Conservation (phyloP, 2,329 filamentous ascomycete genomes). For the Fusarium keratoplasticum region DNA sequence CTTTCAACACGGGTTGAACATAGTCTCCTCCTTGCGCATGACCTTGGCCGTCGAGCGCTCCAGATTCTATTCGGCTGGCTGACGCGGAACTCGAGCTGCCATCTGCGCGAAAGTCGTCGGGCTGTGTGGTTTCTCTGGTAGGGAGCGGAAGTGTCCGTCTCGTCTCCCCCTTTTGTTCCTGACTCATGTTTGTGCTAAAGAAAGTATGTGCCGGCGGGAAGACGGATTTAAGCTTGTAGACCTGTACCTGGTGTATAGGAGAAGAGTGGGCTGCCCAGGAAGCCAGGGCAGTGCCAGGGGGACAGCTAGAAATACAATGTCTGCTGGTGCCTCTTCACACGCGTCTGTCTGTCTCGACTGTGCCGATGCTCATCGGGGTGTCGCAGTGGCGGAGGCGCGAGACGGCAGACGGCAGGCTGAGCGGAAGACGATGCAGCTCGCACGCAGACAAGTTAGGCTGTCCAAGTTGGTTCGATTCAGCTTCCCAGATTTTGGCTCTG, state of each 20-base stretch:
- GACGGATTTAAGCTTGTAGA: slow-evolving; percentile 26
- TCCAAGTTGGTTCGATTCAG: not conserved
- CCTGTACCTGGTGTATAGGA: not conserved
- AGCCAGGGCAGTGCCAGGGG: not conserved
- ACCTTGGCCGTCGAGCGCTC: not conserved
- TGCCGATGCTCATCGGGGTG: not conserved
- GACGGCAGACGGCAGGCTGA: not conserved
- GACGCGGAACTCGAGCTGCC: not conserved
- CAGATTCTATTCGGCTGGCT: not conserved
- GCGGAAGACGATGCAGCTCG: not conserved
- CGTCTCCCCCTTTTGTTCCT: slow-evolving; percentile 14
- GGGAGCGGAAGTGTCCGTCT: slow-evolving; percentile 16
- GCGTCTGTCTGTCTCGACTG: not conserved
- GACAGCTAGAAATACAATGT: not conserved
- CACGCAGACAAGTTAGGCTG: not conserved
- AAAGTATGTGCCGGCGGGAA: slow-evolving; percentile 21
- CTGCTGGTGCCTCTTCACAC: not conserved
- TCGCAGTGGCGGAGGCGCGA: not conserved
- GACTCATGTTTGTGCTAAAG: slow-evolving; percentile 20
- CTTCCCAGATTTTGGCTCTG: not conserved
- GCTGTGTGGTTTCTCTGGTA: slow-evolving; percentile 4
- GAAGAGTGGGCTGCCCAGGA: not conserved
- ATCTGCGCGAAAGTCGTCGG: slow-evolving; percentile 1
- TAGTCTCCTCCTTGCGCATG: not conserved
- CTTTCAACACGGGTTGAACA: not conserved